phyloP scores from a whole-genome alignment of 768 basidiomycete genomes.

The Rhizopogon sp. region DNA sequence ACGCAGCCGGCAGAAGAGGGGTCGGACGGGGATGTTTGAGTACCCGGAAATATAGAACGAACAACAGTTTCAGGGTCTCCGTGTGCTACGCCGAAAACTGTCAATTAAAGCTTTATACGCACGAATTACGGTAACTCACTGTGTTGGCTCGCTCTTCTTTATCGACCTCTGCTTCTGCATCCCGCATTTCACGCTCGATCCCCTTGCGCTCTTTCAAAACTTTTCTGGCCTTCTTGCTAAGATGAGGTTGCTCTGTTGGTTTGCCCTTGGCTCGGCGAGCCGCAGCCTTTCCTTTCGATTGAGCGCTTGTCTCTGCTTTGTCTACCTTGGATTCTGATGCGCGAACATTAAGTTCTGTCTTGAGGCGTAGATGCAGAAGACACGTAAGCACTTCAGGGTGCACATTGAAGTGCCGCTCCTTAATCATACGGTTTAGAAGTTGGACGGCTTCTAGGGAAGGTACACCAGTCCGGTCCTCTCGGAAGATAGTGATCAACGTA shows the following conservation, averaged over 20 bases:
- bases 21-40: slow-evolving; percentile 81
- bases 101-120: slow-evolving; percentile 8
- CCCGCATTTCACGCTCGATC: slow-evolving; percentile 87
- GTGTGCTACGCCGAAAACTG: slow-evolving; percentile 65
- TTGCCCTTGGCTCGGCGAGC: slow-evolving; percentile 50
- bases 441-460: slow-evolving; percentile 88
- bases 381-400: slow-evolving; percentile 86
- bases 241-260: slow-evolving; percentile 58
- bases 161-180: slow-evolving; percentile 92
- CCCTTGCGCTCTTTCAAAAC: slow-evolving; percentile 82
- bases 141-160: slow-evolving; percentile 80
- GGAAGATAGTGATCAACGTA: slow-evolving; percentile 78
- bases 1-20: slow-evolving; percentile 76
- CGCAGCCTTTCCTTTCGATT: slow-evolving; percentile 40
- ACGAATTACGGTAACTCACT: slow-evolving; percentile 42
- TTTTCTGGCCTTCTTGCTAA: slow-evolving; percentile 92
- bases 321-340: slow-evolving; percentile 69
- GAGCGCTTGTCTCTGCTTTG: slow-evolving; percentile 40
- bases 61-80: slow-evolving; percentile 95
- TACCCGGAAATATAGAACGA: slow-evolving; percentile 95
- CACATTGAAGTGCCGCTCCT: slow-evolving; percentile 85
- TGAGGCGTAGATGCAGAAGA: slow-evolving; percentile 80
- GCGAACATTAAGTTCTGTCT: slow-evolving; percentile 77
- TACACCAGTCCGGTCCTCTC: slow-evolving; percentile 71
- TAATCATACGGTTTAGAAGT: slow-evolving; percentile 91